phyloP scores from a whole-genome alignment of 2,329 filamentous ascomycete species.

The Colletotrichum navitas region DNA sequence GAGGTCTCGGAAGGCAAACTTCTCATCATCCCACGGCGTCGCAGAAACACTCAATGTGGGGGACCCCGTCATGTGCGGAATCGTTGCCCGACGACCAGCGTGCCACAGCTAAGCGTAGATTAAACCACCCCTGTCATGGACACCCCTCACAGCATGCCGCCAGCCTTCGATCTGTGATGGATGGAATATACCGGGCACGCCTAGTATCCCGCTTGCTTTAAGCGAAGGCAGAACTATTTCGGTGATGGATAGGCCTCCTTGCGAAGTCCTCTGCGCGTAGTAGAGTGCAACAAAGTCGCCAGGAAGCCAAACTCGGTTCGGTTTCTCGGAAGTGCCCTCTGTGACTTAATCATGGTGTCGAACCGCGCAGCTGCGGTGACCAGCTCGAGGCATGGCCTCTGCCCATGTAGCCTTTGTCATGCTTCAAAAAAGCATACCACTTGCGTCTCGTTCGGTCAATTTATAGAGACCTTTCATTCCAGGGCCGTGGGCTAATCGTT shows the following conservation, averaged over 20 bases:
- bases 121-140: conserved; percentile 69
- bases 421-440: neutral
- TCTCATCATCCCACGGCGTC: conserved; percentile 43
- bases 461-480: neutral
- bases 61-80: conserved; percentile 43
- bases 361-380: neutral
- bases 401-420: neutral
- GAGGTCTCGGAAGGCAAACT: conserved; percentile 41
- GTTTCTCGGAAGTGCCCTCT: neutral
- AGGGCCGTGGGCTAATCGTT: neutral
- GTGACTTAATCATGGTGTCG: neutral
- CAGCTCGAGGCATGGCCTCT: neutral
- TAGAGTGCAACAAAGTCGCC: conserved; percentile 38
- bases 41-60: conserved; percentile 36
- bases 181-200: conserved; percentile 68
- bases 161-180: conserved; percentile 66
- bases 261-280: conserved; percentile 49
- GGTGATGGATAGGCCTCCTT: conserved; percentile 63
- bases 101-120: conserved; percentile 74
- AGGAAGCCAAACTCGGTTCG: conserved; percentile 25
- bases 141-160: conserved; percentile 67
- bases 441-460: neutral
- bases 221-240: conserved; percentile 62
- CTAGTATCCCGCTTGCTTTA: conserved; percentile 48
- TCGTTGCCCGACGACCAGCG: conserved; percentile 63